phyloP scores from a whole-genome alignment of 176 grass and related monocot species.

The Juncus inflexus region DNA sequence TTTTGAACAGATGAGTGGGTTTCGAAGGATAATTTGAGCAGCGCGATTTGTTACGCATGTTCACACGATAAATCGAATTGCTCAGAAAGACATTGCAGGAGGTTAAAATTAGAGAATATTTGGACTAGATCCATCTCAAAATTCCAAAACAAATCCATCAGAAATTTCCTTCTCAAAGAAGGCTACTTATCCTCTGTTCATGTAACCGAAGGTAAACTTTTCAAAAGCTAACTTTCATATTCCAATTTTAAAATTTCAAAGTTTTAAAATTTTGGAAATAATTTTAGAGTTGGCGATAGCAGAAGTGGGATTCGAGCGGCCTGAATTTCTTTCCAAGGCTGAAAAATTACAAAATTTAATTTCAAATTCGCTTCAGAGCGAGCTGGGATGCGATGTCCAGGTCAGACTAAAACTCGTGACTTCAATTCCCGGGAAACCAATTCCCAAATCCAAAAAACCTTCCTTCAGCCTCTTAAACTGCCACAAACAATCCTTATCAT shows the following conservation, averaged over 20 bases:
- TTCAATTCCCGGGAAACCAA: constrained; percentile 35
- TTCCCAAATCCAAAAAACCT: constrained; percentile 62
- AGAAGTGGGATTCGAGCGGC: constrained; percentile 84
- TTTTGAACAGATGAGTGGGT: constrained; percentile 70
- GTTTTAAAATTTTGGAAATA: constrained; percentile 17
- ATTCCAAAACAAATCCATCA: constrained; percentile 78
- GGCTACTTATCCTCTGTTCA: constrained; percentile 72
- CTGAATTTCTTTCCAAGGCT: constrained; percentile 76
- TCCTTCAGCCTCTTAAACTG: constrained; percentile 83
- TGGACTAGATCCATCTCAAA: constrained; percentile 70
- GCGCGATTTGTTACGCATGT: constrained; percentile 67
- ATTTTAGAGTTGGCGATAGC: constrained; percentile 81
- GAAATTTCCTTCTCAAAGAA: constrained; percentile 82
- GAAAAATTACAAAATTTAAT: constrained; percentile 73
- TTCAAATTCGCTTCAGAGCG: constrained; percentile 57
- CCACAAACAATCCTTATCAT: constrained; percentile 77
- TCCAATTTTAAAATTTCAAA: constrained; percentile 10
- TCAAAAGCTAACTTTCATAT: constrained; percentile 10
- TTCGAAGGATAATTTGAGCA: constrained; percentile 61
- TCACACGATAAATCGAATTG: constrained; percentile 73
- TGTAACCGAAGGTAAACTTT: constrained; percentile 69
- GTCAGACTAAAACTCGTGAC: constrained; percentile 65
- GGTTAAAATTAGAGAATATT: constrained; percentile 83
- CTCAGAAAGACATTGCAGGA: constrained; percentile 68
- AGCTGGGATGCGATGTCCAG: constrained; percentile 85